Evolutionary conservation across 1,284 basidiomycete genomes (phyloP), one percentile per base, ranked within the genome.

Genomic region (Porogramme epimiltina): DNA sequence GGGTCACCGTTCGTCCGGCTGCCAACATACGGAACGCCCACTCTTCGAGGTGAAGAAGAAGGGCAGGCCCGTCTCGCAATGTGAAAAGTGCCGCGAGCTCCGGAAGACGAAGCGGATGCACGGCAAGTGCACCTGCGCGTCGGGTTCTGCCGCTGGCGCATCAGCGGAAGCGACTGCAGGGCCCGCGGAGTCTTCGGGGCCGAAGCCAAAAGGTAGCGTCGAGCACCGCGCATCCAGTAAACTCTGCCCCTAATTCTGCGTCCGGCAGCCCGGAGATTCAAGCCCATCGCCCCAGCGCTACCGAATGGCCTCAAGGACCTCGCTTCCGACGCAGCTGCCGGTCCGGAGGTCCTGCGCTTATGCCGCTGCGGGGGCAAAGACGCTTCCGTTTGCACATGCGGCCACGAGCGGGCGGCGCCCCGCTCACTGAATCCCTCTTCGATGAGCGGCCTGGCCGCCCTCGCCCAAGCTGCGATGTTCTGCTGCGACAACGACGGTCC

Each of bases 21-120:
- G 89, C 69, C 82, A 84, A 52, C 89, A 91, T 67, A 84, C 81
- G 54, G 87, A 89, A 64, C 79, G 89, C 37, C 84, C 89, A 23
- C 74, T 91, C 47, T 90, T 85, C 66, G 87, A 91, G 71, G 85
- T 90, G 62, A 87, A 90, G 77, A 88, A 87, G 83, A 91, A 85
- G 70, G 89, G 85, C 43, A 78, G 89, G 45, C 89, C 89, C 0
- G 78, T 88, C n/a, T 89, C 88, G 2, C 89, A 91, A 70, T 91
- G 89, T 69, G 79, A 82, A 53, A 83, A 85, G 67, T 91, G 89
- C 67, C 78, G 87, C 66, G 85, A 90, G 61, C 77, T 87, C 33
- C 78, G 88, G 51, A 90, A 90, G 75, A 85, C 81, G 43, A 85
- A 84, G 69, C 84, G 85, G 72, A 81, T 87, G 44, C 85, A 87